Base-by-base conservation (phyloP, 768 basidiomycete species). In the Amanita fuliginea region DNA sequence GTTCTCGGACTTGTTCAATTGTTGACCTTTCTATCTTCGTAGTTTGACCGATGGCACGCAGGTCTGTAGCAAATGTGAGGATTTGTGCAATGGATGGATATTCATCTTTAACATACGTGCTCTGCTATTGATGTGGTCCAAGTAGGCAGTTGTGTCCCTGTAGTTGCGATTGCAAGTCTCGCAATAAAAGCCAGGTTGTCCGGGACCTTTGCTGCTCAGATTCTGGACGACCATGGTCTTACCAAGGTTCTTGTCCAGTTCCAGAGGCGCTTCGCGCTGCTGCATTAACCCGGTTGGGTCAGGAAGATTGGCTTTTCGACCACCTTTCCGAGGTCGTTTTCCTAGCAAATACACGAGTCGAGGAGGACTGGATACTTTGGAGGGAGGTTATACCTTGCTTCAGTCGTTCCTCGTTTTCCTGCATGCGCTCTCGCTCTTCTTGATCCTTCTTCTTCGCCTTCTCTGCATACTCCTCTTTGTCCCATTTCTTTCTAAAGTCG, bases 161-260 rank as follows among this genome's bases (percentile, higher is more conserved):
- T 91, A 88, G 13, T 86, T 95, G 56, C 91, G 73, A 56, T 78
- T 85, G 64, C 96, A 99, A 7, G 85, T 68, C 60, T 95, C 93
- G 60, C 96, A 99, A 65, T 78, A 86, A 68, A 96, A 99, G 0
- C 93, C 93, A 19, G 93, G 92, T 54, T 92, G 84, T 3, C 94
- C 92, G 14, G 92, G 77, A 1, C 94, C 94, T 54, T 80, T 76
- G 14, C 80, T 88, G 34, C 84, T 79, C 1, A 81, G 77, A 60
- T 85, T 83, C 59, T 89, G 82, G 9, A 99, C 93, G 52, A 99
- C 85, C 76, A 94, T 87, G 0, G 88, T 95, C 75, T 97, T 98
- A 58, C 78, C 78, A 30, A 97, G 74, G 66, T 98, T 96, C 72
- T 94, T 96, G 59, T 96, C 91, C 21, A 99, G 80, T 47, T 91